These are phyloP conservation scores for Diutina neorugosa DNA, from an alignment of 1,139 yeast species.

Conservation along the genomic window DNA sequence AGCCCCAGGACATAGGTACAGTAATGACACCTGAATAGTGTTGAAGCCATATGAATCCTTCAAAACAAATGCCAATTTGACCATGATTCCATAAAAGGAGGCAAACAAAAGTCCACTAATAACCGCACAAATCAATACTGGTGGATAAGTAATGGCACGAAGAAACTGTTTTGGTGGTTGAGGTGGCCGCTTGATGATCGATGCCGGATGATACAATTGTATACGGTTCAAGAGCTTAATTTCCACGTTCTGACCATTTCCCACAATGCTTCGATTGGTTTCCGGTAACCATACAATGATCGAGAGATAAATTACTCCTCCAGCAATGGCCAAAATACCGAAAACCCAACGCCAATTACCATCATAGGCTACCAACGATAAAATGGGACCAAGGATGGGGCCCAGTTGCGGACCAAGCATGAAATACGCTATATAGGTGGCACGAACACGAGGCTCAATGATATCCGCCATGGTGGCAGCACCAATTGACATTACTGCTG, in stretches of 20 bases:
- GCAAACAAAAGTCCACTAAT: slow-evolving; percentile 43
- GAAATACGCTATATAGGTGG: slow-evolving; percentile 37
- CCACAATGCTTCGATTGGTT: slow-evolving; percentile 42
- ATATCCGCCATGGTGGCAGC: slow-evolving; percentile 47
- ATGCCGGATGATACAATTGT: background rate
- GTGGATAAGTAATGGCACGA: slow-evolving; percentile 27
- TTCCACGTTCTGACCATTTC: slow-evolving; percentile 27
- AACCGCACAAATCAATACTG: slow-evolving; percentile 36
- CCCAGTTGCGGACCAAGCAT: slow-evolving; percentile 54
- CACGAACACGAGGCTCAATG: slow-evolving; percentile 34
- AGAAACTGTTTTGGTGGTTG: slow-evolving; percentile 29
- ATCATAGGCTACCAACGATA: slow-evolving; percentile 26
- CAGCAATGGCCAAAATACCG: slow-evolving; percentile 37
- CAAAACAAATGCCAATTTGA: slow-evolving; percentile 34
- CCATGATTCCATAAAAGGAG: slow-evolving; percentile 42
- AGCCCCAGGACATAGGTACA: slow-evolving; percentile 41
- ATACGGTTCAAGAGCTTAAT: background rate
- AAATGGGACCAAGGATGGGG: slow-evolving; percentile 42
- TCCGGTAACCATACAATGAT: slow-evolving; percentile 39
- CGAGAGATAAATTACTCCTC: slow-evolving; percentile 23
- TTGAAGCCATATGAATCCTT: slow-evolving; percentile 24
- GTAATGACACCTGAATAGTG: slow-evolving; percentile 25
- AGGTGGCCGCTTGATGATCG: slow-evolving; percentile 15
- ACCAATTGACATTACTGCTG: slow-evolving; percentile 38
- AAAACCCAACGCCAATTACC: slow-evolving; percentile 37